Evolutionary conservation across 495 filamentous ascomycete species (phyloP).

Genomic region (Cladorrhinum samala): DNA sequence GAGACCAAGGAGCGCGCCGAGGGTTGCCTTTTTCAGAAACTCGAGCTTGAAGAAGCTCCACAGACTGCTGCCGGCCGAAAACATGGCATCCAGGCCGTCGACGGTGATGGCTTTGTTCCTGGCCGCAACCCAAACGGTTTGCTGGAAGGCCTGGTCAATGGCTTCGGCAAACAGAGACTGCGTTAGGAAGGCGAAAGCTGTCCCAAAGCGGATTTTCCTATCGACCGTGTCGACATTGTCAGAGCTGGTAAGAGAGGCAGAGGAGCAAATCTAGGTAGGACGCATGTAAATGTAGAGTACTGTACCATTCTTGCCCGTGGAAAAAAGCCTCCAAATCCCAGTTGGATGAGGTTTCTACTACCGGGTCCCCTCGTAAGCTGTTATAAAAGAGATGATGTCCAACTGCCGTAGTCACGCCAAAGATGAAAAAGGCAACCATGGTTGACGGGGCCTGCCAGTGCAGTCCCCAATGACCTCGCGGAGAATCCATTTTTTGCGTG

Average conservation of each 20-base stretch:
- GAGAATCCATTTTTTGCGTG: neutral
- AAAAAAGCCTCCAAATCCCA: neutral
- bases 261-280: too few relatives aligned
- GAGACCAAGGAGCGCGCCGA: neutral
- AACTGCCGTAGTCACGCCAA: neutral
- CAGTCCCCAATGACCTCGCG: neutral
- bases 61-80: neutral
- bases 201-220: neutral
- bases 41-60: neutral
- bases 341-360: neutral
- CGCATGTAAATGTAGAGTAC: neutral
- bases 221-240: too few relatives aligned
- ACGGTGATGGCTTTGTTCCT: neutral
- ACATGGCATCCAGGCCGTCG: neutral
- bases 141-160: neutral
- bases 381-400: neutral
- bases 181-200: neutral
- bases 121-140: neutral
- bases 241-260: too few relatives aligned
- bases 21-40: neutral
- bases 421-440: neutral
- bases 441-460: neutral
- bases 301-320: neutral
- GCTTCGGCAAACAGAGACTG: neutral
- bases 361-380: neutral